These are phyloP conservation scores for Xylaria longipes DNA, from an alignment of 495 filamentous ascomycete species.

Conservation along the genomic window DNA sequence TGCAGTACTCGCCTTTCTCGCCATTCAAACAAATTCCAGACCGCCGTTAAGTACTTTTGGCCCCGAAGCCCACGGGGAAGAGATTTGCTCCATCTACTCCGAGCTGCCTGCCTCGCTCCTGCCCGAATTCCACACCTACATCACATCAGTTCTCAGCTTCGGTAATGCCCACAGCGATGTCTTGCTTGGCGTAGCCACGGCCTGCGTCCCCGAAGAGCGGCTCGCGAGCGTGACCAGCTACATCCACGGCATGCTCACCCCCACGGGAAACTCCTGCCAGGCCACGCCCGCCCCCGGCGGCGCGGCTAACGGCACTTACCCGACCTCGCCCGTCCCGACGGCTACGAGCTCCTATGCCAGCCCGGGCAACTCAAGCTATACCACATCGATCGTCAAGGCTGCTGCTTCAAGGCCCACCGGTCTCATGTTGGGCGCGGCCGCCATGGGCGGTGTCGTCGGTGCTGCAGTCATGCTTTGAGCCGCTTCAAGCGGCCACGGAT, in stretches of 20 bases:
- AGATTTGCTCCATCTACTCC: constrained; percentile 16
- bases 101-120: constrained; percentile 10
- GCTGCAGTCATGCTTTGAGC: constrained; percentile 10
- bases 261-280: background rate
- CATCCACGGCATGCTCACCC: constrained; percentile 15
- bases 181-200: constrained; percentile 4
- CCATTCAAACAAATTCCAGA: background rate
- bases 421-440: constrained; percentile 20
- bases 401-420: constrained; percentile 18
- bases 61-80: background rate
- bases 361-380: background rate
- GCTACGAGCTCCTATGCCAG: background rate
- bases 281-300: constrained; percentile 6
- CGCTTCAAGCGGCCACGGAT: background rate
- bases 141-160: constrained; percentile 17
- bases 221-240: constrained; percentile 18
- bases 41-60: constrained; percentile 3
- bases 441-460: constrained; percentile 17
- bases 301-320: constrained; percentile 15
- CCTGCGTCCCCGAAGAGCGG: constrained; percentile 14
- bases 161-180: constrained; percentile 13
- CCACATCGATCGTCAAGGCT: constrained; percentile 12
- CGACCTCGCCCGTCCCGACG: constrained; percentile 17
- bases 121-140: constrained; percentile 14
- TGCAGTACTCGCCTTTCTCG: constrained; percentile 8